Percentiles rank a stretch among this genome's conserved stretches.
Evolutionary conservation across 2,329 filamentous ascomycete genomes (phyloP).

Genomic region (Talaromyces sp.): DNA sequence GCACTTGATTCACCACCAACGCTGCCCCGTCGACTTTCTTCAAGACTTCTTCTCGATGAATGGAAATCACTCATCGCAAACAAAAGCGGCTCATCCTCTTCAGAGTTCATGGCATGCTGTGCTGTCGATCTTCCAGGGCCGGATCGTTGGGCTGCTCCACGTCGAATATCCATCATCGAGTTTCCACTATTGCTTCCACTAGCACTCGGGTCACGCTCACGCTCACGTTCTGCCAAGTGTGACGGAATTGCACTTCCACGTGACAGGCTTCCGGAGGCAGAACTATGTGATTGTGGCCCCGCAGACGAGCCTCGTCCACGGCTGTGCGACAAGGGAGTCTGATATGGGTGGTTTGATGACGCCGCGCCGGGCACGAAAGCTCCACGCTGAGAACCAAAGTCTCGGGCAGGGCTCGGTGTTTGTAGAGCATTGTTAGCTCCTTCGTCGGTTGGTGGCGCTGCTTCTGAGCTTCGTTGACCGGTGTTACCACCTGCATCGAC

Average conservation of each 20-base stretch:
- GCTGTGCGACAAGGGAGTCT: conserved; percentile 32
- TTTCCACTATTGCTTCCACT: conserved; percentile 38
- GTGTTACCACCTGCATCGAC: conserved; percentile 17
- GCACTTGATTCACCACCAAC: conserved; percentile 26
- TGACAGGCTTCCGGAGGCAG: conserved; percentile 36
- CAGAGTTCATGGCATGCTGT: conserved; percentile 24
- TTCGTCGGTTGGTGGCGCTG: conserved; percentile 19
- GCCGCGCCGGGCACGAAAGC: conserved; percentile 19
- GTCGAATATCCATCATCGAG: conserved; percentile 30
- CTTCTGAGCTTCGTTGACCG: conserved; percentile 18
- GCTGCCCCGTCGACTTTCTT: conserved; percentile 34
- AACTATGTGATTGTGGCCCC: conserved; percentile 34
- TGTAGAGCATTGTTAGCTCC: conserved; percentile 15
- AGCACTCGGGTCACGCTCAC: conserved; percentile 33
- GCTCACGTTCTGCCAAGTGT: conserved; percentile 31
- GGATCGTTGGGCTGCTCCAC: conserved; percentile 30
- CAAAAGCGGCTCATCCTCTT: conserved; percentile 42
- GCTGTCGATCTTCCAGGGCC: conserved; percentile 28
- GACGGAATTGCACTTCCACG: conserved; percentile 29
- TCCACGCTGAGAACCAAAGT: conserved; percentile 17
- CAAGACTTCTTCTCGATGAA: conserved; percentile 37
- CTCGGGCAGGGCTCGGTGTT: conserved; percentile 16
- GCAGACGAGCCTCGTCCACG: conserved; percentile 35
- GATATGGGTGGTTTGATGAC: conserved; percentile 32
- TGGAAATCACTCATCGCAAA: conserved; percentile 46